phyloP scores from a whole-genome alignment of 441 rosid species.

The Populus hybrid region DNA sequence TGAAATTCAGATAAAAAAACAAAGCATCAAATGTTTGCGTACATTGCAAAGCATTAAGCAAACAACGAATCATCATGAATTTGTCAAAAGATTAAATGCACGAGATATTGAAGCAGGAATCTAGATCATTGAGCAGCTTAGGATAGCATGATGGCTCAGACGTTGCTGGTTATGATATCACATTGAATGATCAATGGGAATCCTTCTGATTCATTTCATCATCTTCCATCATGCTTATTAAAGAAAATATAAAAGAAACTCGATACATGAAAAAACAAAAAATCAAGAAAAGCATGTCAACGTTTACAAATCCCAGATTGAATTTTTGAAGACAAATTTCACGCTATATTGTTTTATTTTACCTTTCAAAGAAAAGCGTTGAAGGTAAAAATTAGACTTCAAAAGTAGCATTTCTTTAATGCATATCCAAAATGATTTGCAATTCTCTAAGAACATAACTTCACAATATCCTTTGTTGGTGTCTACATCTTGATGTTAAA shows the following conservation, averaged over 20 bases:
- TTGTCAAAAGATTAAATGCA: background rate
- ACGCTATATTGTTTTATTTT: too few relatives aligned
- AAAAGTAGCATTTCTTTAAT: too few relatives aligned
- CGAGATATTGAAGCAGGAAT: background rate
- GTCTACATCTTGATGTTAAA: background rate
- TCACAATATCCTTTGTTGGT: too few relatives aligned
- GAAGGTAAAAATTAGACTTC: too few relatives aligned
- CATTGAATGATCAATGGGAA: constrained; percentile 13
- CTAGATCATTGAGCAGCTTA: background rate
- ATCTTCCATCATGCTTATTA: background rate
- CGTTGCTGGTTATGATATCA: constrained; percentile 13
- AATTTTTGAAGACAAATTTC: background rate
- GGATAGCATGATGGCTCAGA: constrained; percentile 10
- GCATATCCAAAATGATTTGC: too few relatives aligned
- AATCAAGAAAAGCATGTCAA: background rate
- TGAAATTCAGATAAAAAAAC: constrained; percentile 21
- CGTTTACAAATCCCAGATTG: background rate
- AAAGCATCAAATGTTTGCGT: background rate
- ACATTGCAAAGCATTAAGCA: background rate
- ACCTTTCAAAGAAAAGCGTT: too few relatives aligned
- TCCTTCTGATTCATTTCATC: constrained; percentile 19
- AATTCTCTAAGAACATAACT: too few relatives aligned
- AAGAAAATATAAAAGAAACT: background rate
- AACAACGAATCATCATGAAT: background rate
- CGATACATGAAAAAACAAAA: too few relatives aligned